Evolutionary conservation across 1,284 basidiomycete species (phyloP).

Genomic region (Ganoderma lingzhi): DNA sequence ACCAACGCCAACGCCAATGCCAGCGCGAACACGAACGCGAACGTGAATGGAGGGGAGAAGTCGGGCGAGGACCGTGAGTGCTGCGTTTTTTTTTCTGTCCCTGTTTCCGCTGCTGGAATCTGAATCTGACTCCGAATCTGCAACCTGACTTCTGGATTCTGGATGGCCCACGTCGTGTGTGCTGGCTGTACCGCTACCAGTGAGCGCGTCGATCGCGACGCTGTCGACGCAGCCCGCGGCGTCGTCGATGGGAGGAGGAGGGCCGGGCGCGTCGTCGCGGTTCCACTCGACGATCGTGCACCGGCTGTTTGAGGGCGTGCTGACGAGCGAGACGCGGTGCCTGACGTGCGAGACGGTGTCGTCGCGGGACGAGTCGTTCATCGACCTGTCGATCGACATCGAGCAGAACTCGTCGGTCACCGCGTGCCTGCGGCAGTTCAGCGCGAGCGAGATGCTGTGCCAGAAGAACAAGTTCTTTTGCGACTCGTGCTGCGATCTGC

Average conservation of each 20-base stretch:
- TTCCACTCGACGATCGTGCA: conserved; percentile 83
- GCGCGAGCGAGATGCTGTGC: conserved; percentile 97
- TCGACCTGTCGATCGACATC: conserved; percentile 98
- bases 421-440: conserved; percentile 94
- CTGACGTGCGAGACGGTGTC: conserved; percentile 98
- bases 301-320: conserved; percentile 89
- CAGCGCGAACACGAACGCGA: no score
- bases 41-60: conserved; percentile 35
- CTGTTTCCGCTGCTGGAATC: not conserved
- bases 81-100: not conserved
- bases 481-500: conserved; percentile 94
- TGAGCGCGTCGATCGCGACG: conserved; percentile 64
- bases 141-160: not conserved
- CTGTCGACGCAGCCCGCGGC: conserved; percentile 45
- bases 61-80: conserved; percentile 64
- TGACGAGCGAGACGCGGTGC: conserved; percentile 97
- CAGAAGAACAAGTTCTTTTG: conserved; percentile 99
- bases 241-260: conserved; percentile 16
- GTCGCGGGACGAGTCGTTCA: conserved; percentile 93
- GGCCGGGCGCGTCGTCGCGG: conserved; percentile 32
- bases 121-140: no score
- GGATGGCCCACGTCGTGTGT: conserved; percentile 8
- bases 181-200: conserved; percentile 42
- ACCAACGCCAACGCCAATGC: no score
- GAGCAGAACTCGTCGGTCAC: conserved; percentile 97